Base-by-base conservation (phyloP, 768 basidiomycete genomes). In the Rhodotorula sphaerocarpa region DNA sequence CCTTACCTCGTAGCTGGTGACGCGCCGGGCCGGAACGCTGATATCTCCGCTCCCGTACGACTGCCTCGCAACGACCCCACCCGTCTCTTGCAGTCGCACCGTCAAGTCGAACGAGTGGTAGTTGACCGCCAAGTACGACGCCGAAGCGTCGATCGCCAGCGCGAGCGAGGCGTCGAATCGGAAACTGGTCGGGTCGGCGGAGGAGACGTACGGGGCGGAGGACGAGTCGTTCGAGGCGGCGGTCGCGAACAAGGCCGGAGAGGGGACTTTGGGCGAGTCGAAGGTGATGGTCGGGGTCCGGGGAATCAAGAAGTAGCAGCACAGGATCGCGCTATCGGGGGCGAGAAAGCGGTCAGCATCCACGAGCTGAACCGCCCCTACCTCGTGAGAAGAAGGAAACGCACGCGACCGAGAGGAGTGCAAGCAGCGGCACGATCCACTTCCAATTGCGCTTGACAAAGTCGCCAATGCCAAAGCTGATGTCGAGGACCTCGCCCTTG, bases 231-330 rank as follows among this genome's bases (percentile, higher is more conserved):
- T n/a, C n/a, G 59, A 57, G 28, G 28, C 16, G 9, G 57, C 55
- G 25, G 57, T 65, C 36, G 36, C 36, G 9, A 16, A 10, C 43
- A 65, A 47, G 15, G 59, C 36, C 1, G n/a, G 50, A 15, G 47
- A 20, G 27, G 63, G 63, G 0, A 59, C 58, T 28, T 59, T 56
- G 21, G 42, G 27, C 33, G 58, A 50, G 36, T 44, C 50, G 58
- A 65, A 65, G 16, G 58, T 56, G 58, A 65, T 31, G 16, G 54
- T 51, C 7, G 63, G 63, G 5, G 54, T 52, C 36, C 63, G 57
- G 0, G 63, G 63, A n/a, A 65, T 52, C 30, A 55, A 50, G 44
- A 65, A 65, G 50, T 60, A 65, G 53, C 59, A 47, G 27, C 55
- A 28, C 23, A 65, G 18, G 58, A 65, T 56, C 25, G 42, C 31